Evolutionary conservation across 768 basidiomycete species (phyloP), one percentile per base, ranked within the genome.

Genomic region (Russula sp.): DNA sequence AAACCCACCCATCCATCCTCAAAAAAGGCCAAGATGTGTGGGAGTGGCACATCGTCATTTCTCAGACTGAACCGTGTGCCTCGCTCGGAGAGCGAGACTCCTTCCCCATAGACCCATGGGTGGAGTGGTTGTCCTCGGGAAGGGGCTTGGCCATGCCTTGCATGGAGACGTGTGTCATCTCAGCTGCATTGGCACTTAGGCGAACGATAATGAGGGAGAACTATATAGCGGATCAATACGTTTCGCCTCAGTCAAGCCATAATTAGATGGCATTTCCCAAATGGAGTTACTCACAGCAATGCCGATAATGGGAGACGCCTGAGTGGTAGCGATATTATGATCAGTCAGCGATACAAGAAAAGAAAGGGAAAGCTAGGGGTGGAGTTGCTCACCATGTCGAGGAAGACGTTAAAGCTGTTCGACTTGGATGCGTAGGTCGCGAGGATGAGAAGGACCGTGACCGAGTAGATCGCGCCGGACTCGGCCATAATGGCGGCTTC

Each of bases 331-430:
- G 22, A 32, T 38, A 29, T 25, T n/a, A 25, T 29, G 10, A 41
- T 32, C n/a, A 8, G 32, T 46, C n/a, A 41, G 45, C 7, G 20
- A 34, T n/a, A 9, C 9, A 46, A 9, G 10, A 39, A n/a, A 1
- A 8, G 7, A 32, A 10, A n/a, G n/a, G n/a, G n/a, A n/a, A 14
- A n/a, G 34, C n/a, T n/a, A n/a, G n/a, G 32, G 29, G 38, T 7
- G 20, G 1, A 14, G 7, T 13, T 9, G 29, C 64, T 52, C 20
- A 65, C 64, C 41, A 58, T 54, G 35, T 65, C 64, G 38, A 65
- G 60, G 61, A 65, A 65, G 8, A 65, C 64, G 29, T 65, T 65
- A 46, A 65, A 65, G 45, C 42, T 51, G 29, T 63, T 65, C 16
- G 55, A 57, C 6, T 57, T 11, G 45, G 43, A 34, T 38, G 61